Evolutionary conservation across 164 flowering plant genomes (phyloP).

Genomic region (Macadamia tetraphylla): DNA sequence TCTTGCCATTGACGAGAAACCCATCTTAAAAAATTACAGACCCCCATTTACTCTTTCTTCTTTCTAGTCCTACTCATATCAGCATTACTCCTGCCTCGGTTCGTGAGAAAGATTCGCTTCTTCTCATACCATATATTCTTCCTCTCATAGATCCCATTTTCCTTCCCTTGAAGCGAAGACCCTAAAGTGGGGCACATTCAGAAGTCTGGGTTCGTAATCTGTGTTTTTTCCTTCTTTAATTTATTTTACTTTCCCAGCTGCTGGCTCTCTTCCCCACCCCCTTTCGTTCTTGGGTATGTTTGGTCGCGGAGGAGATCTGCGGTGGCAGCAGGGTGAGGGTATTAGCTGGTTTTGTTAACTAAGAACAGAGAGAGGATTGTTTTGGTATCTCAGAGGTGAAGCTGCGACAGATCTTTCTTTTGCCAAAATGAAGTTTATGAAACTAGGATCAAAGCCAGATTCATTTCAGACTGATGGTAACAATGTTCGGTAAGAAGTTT

Average conservation of each 20-base stretch:
- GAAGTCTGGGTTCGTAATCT: constrained; percentile 30
- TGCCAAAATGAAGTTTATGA: constrained; percentile 92
- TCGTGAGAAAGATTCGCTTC: constrained; percentile 46
- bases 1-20: constrained; percentile 52
- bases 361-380: constrained; percentile 16
- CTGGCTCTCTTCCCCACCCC: background rate
- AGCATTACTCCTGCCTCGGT: constrained; percentile 28
- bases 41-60: constrained; percentile 21
- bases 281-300: constrained; percentile 12
- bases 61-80: constrained; percentile 16
- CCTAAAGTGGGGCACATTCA: constrained; percentile 26
- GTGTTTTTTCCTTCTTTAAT: constrained; percentile 4
- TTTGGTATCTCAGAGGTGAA: constrained; percentile 10
- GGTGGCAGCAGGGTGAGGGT: background rate
- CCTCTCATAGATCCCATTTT: constrained; percentile 27
- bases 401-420: constrained; percentile 16
- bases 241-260: background rate
- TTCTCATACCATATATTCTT: constrained; percentile 32
- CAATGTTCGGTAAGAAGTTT: constrained; percentile 51
- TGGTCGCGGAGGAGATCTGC: background rate
- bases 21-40: constrained; percentile 24
- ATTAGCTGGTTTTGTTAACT: constrained; percentile 11
- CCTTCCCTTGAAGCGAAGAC: constrained; percentile 30
- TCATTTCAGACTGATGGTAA: constrained; percentile 75
- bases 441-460: constrained; percentile 96